A percentile compares a stretch with the other conserved stretches of the same genome.
Conservation (phyloP, 345 rosid species). For the Cardamine occulta region DNA sequence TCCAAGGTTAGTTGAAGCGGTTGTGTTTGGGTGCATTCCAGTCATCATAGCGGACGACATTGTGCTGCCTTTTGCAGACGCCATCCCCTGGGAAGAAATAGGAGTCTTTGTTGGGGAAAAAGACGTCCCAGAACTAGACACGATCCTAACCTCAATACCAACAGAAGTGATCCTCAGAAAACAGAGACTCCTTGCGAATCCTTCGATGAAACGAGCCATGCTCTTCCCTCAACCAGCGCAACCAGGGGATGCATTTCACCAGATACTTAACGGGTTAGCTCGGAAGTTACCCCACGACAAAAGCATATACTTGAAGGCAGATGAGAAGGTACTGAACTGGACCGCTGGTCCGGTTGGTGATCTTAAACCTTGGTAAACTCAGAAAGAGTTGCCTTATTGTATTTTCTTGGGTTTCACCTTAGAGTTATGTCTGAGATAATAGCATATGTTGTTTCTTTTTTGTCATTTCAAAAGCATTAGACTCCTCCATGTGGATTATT, state of each 20-base stretch:
- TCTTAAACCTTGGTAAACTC: slow-evolving; percentile 81
- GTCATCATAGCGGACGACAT: slow-evolving; percentile 96
- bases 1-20: slow-evolving; percentile 96
- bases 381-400: slow-evolving; percentile 8
- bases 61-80: slow-evolving; percentile 93
- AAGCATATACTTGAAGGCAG: slow-evolving; percentile 58
- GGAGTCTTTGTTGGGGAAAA: slow-evolving; percentile 89
- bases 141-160: slow-evolving; percentile 80
- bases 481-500: slow-evolving; percentile 27
- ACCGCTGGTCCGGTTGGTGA: slow-evolving; percentile 84
- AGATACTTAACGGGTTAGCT: slow-evolving; percentile 86
- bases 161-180: slow-evolving; percentile 78
- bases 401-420: slow-evolving; percentile 4
- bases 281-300: slow-evolving; percentile 77
- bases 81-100: slow-evolving; percentile 98
- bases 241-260: slow-evolving; percentile 95
- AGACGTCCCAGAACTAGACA: slow-evolving; percentile 80
- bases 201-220: slow-evolving; percentile 94
- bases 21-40: slow-evolving; percentile 97
- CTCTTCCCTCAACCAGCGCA: slow-evolving; percentile 93
- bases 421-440: slow-evolving; percentile 9
- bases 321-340: slow-evolving; percentile 75
- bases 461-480: background rate
- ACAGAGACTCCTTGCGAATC: slow-evolving; percentile 92
- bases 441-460: slow-evolving; percentile 9